Percentiles rank a stretch among this genome's conserved stretches.
These are phyloP conservation scores for Rhizophora mangle DNA, from an alignment of 345 rosid species.

Conservation along the genomic window DNA sequence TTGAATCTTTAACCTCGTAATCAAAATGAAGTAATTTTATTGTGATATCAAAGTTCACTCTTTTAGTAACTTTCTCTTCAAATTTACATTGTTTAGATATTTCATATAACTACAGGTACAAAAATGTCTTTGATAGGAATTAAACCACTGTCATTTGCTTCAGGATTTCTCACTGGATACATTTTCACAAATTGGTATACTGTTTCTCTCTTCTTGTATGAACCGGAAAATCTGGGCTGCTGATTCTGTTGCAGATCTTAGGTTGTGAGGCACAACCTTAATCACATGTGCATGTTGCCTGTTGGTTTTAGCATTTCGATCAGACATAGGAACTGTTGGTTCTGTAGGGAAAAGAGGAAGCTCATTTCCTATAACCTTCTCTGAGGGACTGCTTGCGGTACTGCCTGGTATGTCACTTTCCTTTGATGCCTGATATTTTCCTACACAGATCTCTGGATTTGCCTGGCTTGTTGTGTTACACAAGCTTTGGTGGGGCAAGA, in stretches of 20 bases:
- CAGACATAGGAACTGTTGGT: constrained; percentile 26
- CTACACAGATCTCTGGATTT: constrained; percentile 37
- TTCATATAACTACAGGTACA: background rate
- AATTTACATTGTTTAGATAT: constrained; percentile 8
- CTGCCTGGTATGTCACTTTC: constrained; percentile 62
- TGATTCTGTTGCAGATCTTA: constrained; percentile 28
- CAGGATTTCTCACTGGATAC: background rate
- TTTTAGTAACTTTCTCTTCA: constrained; percentile 2
- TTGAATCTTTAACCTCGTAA: too few relatives aligned
- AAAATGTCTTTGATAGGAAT: background rate
- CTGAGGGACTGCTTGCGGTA: constrained; percentile 58
- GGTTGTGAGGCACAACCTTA: constrained; percentile 32
- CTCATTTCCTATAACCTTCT: constrained; percentile 36
- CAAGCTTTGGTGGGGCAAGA: constrained; percentile 28
- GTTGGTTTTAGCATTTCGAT: constrained; percentile 16
- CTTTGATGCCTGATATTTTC: constrained; percentile 42
- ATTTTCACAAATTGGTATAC: constrained; percentile 9
- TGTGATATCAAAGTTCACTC: constrained; percentile 30
- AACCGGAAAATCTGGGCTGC: constrained; percentile 34
- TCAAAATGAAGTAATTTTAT: too few relatives aligned
- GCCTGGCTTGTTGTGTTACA: constrained; percentile 44
- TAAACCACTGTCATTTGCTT: too few relatives aligned
- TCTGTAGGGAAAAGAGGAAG: constrained; percentile 54
- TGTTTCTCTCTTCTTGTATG: constrained; percentile 27
- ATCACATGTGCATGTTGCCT: constrained; percentile 12